These are phyloP conservation scores for Oryza rufipogon DNA, from an alignment of 176 grass and related monocot genomes.

Conservation along the genomic window DNA sequence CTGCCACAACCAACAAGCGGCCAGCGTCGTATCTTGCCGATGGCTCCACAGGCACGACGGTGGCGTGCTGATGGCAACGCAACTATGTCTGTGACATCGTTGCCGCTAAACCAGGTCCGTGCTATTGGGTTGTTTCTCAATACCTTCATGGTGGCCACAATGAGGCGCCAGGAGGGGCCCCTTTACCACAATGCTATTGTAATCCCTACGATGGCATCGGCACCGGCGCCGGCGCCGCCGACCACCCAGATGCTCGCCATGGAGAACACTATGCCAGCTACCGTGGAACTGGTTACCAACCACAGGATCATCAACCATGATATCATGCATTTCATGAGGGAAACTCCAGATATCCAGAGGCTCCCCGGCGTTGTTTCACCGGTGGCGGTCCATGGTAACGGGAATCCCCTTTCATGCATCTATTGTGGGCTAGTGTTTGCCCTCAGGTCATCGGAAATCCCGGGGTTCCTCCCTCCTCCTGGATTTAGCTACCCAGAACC, in stretches of 20 bases:
- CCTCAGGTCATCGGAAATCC: not conserved
- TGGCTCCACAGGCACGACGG: not conserved
- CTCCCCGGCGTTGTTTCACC: not conserved
- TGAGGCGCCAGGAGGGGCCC: not conserved
- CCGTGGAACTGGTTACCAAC: not conserved
- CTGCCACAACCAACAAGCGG: not conserved
- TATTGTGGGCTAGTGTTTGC: not conserved
- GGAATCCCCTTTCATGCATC: not conserved
- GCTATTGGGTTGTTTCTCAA: not conserved
- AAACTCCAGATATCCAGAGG: not conserved
- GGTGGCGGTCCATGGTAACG: not conserved
- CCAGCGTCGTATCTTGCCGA: not conserved
- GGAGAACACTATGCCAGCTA: not conserved
- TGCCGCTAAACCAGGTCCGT: not conserved
- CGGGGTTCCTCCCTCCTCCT: not conserved
- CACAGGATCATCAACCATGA: not conserved
- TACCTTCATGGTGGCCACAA: not conserved
- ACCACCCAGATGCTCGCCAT: not conserved
- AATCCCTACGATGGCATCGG: no score
- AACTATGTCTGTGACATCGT: not conserved
- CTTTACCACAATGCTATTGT: not conserved
- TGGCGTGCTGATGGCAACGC: not conserved
- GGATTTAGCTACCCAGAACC: not conserved
- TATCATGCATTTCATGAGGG: not conserved
- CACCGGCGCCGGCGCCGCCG: no score